phyloP scores from a whole-genome alignment of 2,329 filamentous ascomycete genomes.

The Madurella fahalii region DNA sequence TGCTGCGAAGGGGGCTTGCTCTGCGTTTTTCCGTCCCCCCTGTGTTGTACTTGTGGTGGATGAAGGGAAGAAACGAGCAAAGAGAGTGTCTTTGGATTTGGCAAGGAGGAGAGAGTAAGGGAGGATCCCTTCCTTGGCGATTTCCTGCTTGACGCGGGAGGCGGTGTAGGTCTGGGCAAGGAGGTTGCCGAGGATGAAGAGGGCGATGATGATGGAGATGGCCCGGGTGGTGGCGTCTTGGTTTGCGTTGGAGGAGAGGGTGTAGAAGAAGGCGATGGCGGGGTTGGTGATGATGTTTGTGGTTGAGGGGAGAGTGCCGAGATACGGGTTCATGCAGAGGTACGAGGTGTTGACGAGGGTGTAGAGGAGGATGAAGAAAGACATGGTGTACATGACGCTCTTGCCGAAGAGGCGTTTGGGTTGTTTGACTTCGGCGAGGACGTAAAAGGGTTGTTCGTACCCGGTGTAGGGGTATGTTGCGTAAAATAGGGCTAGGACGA shows the following conservation, averaged over 20 bases:
- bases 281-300: no score
- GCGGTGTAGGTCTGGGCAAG: constrained; percentile 48
- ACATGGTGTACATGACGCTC: no score
- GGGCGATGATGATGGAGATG: constrained; percentile 40
- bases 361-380: no score
- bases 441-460: constrained; percentile 25
- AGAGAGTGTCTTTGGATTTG: constrained; percentile 17
- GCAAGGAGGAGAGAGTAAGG: constrained; percentile 40
- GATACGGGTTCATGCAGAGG: no score
- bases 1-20: no score
- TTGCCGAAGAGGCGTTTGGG: constrained; percentile 36
- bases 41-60: no score
- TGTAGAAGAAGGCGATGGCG: no score
- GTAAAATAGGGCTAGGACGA: constrained; percentile 24
- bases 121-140: constrained; percentile 53
- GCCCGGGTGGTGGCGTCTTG: constrained; percentile 24
- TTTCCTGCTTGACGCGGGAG: constrained; percentile 55
- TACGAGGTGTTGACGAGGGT: no score
- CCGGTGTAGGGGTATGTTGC: constrained; percentile 23
- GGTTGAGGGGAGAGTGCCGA: no score
- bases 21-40: no score
- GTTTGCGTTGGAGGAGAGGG: not conserved
- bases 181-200: constrained; percentile 47
- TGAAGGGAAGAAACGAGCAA: not conserved
- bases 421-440: constrained; percentile 37